phyloP scores from a whole-genome alignment of 2,329 filamentous ascomycete genomes.

The Sclerotinia spermophila region DNA sequence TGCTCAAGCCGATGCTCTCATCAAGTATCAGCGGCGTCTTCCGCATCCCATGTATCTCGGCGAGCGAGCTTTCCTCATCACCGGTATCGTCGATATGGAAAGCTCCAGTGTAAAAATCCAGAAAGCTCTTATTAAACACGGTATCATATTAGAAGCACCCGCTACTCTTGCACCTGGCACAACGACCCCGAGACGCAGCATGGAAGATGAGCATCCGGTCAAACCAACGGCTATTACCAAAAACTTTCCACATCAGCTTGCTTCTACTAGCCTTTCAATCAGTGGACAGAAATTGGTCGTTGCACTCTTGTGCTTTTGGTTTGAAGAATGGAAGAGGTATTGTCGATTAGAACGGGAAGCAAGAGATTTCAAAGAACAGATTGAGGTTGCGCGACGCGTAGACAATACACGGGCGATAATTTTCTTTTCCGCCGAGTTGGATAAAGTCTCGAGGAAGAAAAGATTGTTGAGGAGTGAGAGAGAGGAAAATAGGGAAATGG shows the following conservation, averaged over 20 bases:
- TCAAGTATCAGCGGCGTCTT: constrained; percentile 24
- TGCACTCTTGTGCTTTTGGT: constrained; percentile 36
- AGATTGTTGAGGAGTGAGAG: constrained; percentile 20
- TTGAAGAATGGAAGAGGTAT: constrained; percentile 32
- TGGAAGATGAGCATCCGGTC: constrained; percentile 20
- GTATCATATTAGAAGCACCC: constrained; percentile 20
- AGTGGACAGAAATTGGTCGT: constrained; percentile 32
- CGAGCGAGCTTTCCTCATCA: constrained; percentile 22
- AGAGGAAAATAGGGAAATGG: constrained; percentile 16
- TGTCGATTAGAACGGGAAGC: constrained; percentile 28
- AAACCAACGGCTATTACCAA: constrained; percentile 25
- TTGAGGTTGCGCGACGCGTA: constrained; percentile 17
- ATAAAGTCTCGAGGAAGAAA: constrained; percentile 12
- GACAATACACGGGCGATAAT: background rate
- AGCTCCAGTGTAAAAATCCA: constrained; percentile 22
- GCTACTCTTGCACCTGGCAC: constrained; percentile 14
- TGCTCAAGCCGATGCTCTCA: constrained; percentile 24
- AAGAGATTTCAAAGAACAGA: constrained; percentile 17
- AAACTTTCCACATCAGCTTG: constrained; percentile 29
- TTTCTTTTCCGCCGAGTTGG: constrained; percentile 3
- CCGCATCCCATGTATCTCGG: constrained; percentile 21
- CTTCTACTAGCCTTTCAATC: constrained; percentile 23
- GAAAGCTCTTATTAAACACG: constrained; percentile 22
- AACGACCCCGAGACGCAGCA: background rate
- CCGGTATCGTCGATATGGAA: constrained; percentile 19